Conservation (phyloP, 2,329 filamentous ascomycete genomes). For the Sclerotinia minor region DNA sequence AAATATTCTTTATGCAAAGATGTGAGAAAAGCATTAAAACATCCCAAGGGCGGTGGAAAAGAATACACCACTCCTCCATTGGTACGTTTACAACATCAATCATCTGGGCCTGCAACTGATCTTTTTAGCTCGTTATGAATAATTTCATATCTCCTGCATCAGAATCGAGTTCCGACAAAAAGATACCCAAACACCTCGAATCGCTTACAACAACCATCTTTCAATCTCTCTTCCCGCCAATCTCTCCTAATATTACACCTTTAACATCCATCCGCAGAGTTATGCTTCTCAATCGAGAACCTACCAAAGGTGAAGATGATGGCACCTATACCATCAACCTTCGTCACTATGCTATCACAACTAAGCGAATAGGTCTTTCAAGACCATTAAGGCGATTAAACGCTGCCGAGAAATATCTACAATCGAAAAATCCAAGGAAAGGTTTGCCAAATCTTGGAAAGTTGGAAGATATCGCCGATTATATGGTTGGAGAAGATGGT, state of each 20-base stretch:
- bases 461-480: conserved; percentile 91
- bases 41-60: conserved; percentile 78
- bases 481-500: conserved; percentile 79
- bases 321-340: conserved; percentile 82
- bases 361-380: conserved; percentile 79
- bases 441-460: conserved; percentile 85
- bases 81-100: conserved; percentile 47
- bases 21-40: conserved; percentile 78
- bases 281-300: conserved; percentile 83
- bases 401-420: conserved; percentile 75
- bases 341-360: conserved; percentile 93
- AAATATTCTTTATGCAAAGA: conserved; percentile 94
- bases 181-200: conserved; percentile 92
- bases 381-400: conserved; percentile 82
- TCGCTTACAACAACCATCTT: conserved; percentile 90
- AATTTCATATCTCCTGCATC: conserved; percentile 74
- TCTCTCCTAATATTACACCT: conserved; percentile 87
- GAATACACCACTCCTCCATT: conserved; percentile 84
- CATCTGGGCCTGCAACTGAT: neutral
- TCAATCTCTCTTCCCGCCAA: conserved; percentile 92
- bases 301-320: conserved; percentile 50
- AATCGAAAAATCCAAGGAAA: conserved; percentile 54
- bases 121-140: conserved; percentile 84
- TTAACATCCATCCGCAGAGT: conserved; percentile 91
- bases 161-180: conserved; percentile 57